Evolutionary conservation across 2,329 filamentous ascomycete species (phyloP), one percentile per base, ranked within the genome.

Genomic region (Dothiorella sarmentorum): DNA sequence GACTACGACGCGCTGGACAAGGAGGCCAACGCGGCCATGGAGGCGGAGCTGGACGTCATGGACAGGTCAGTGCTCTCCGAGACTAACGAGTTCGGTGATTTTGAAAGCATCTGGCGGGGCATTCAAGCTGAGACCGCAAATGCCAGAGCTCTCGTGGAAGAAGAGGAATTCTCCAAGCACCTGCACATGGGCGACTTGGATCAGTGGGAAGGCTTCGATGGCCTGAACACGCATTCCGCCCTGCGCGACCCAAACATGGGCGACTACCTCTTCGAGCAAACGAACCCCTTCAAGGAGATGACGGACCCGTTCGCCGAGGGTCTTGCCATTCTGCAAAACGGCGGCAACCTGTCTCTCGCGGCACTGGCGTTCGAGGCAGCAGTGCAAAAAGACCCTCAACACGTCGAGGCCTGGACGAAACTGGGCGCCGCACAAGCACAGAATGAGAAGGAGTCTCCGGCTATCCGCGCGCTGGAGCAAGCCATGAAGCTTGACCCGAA

Each of bases 401-500:
- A 97, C 71, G 85, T 93, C 35, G 89, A 96, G 57, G 94, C 94
- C 2, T 99, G 94, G 94, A 90, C 92, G 9, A 88, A 91, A 67
- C 84, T 99, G 29, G 94, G 94, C 56, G 87, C 88, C 56, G 90
- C 92, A 17, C 94, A 99, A 76, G 94, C 94, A 18, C 94, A 99
- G 73, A 99, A 99, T 73, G 94, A 99, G 75, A 99, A 99, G 77
- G 94, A 99, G 74, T 89, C 91, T 7, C 93, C 94, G 0, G 94
- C 94, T 2, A 97, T 99, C 64, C 87, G 94, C 31, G 94, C 94
- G 3, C 80, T 97, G 61, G 93, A 97, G 74, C 89, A 94, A 71
- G 91, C 93, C 0, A 77, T 97, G 63, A 93, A 92, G 73, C 80
- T 94, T 26, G 92, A 97, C 67, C 87, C 91, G 0, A 87, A 85